Conservation (phyloP, 73 alveolate genomes). For the Vitrella brassicaformis region DNA sequence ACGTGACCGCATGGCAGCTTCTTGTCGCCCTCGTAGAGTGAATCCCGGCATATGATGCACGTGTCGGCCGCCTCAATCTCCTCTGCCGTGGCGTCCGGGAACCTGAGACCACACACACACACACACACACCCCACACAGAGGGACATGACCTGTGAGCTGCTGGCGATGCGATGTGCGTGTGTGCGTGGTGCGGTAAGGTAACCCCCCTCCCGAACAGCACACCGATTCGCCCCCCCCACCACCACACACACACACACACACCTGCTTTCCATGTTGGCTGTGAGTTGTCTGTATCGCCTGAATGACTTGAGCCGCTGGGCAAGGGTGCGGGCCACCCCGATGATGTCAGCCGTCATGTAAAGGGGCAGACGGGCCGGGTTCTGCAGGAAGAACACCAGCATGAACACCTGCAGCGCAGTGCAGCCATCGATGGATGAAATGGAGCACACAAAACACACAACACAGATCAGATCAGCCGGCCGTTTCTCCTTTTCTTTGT, state of each 20-base stretch:
- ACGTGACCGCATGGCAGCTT: conserved; percentile 60
- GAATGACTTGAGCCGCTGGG: too few relatives aligned
- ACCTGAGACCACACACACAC: not conserved
- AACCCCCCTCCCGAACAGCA: too few relatives aligned
- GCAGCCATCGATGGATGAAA: not conserved
- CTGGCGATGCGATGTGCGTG: too few relatives aligned
- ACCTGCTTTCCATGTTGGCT: too few relatives aligned
- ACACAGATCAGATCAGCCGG: not conserved
- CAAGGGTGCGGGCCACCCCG: too few relatives aligned
- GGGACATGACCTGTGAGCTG: too few relatives aligned
- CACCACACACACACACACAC: too few relatives aligned
- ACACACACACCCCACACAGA: too few relatives aligned
- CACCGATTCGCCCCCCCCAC: too few relatives aligned
- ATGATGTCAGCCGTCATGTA: not conserved
- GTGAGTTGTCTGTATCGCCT: too few relatives aligned
- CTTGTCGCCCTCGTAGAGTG: conserved; percentile 26
- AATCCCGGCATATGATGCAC: conserved; percentile 42
- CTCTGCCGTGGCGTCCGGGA: conserved; percentile 25
- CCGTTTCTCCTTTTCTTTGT: too few relatives aligned
- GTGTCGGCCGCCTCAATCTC: conserved; percentile 39
- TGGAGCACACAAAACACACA: not conserved
- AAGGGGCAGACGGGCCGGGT: not conserved
- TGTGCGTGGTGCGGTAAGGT: too few relatives aligned
- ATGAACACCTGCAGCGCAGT: not conserved
- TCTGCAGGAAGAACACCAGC: not conserved